These are phyloP conservation scores for Chytriomyces sp. DNA, from an alignment of 192 early-diverging fungal genomes.

Conservation along the genomic window DNA sequence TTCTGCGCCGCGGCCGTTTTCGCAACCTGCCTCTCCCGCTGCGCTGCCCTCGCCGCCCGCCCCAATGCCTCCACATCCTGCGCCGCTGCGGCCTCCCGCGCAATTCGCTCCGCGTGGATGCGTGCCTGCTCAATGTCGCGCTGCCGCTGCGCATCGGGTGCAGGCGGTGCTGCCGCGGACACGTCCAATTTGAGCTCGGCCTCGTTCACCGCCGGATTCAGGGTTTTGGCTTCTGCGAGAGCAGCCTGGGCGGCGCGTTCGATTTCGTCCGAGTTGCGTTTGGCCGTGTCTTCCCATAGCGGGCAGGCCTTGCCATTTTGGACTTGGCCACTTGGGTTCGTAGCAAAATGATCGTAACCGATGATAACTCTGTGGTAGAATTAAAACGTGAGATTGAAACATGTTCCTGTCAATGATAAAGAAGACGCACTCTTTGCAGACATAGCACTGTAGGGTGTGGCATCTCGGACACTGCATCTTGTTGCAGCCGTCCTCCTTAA, in stretches of 20 bases:
- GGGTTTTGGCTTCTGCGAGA: slow-evolving; percentile 20
- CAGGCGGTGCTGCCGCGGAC: background rate
- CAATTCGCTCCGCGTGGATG: background rate
- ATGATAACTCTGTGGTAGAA: slow-evolving; percentile 48
- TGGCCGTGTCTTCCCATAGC: slow-evolving; percentile 51
- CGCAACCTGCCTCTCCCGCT: background rate
- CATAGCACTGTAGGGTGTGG: slow-evolving; percentile 15
- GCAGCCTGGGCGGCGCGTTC: slow-evolving; percentile 41
- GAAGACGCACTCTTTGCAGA: slow-evolving; percentile 19
- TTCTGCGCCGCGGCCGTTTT: background rate
- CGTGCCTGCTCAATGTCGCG: background rate
- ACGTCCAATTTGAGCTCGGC: slow-evolving; percentile 9
- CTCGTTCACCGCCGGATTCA: slow-evolving; percentile 10
- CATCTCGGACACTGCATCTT: slow-evolving; percentile 61
- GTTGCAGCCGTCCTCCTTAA: slow-evolving; percentile 55
- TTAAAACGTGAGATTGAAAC: slow-evolving; percentile 48
- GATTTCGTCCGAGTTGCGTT: slow-evolving; percentile 52
- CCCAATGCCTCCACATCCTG: too few species aligned
- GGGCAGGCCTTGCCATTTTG: slow-evolving; percentile 40
- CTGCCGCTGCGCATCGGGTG: background rate
- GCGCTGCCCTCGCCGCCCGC: too few species aligned
- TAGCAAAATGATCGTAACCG: slow-evolving; percentile 56
- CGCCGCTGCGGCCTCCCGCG: background rate
- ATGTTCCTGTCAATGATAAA: background rate
- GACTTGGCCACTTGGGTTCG: slow-evolving; percentile 24